Base-by-base conservation (phyloP, 1,284 basidiomycete species). In the Jaminaea rosea region DNA sequence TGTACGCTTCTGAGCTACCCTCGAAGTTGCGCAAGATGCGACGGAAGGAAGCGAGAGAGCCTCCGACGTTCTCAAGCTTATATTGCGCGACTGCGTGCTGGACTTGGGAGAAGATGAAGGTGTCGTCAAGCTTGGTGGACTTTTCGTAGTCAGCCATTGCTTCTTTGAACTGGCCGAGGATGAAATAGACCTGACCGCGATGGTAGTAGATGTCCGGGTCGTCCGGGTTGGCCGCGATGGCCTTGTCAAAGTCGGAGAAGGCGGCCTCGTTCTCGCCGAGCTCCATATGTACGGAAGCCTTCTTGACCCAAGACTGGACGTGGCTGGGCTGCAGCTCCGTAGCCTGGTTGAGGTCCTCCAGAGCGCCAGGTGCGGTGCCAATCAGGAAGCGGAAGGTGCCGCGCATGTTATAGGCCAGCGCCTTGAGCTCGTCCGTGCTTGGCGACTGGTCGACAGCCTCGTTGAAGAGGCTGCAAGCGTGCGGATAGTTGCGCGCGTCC, bases 181-280 rank as follows among this genome's bases (percentile, higher is more conserved):
- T 96, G 77, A 97, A 98, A 75, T 89, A 81, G 39, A 98, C 94
- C 79, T 99, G 94, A 31, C 93, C 94, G 63, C 93, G 88, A 77
- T 99, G 94, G 78, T 99, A 99, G 79, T 91, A 98, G 58, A 96
- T 91, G 76, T 98, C 94, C 0, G 93, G 85, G 76, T 98, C 91
- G 47, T 84, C 78, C 4, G 85, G 75, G 69, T 97, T 84, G 62
- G 87, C 82, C 72, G 82, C 80, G 69, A 92, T 86, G 1, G 94
- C 94, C 56, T 85, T 80, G 53, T 93, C 89, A 74, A 97, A 97
- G 75, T 88, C 89, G 60, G 84, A 81, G 76, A 97, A 91, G 1
- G 92, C 87, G 59, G 82, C 83, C 24, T 81, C 78, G 53, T 62
- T 60, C 49, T 71, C 67, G 41, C 63, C 62, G 62, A 94, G 84